phyloP scores from a whole-genome alignment of 164 flowering plant genomes.

The Dillenia turbinata region DNA sequence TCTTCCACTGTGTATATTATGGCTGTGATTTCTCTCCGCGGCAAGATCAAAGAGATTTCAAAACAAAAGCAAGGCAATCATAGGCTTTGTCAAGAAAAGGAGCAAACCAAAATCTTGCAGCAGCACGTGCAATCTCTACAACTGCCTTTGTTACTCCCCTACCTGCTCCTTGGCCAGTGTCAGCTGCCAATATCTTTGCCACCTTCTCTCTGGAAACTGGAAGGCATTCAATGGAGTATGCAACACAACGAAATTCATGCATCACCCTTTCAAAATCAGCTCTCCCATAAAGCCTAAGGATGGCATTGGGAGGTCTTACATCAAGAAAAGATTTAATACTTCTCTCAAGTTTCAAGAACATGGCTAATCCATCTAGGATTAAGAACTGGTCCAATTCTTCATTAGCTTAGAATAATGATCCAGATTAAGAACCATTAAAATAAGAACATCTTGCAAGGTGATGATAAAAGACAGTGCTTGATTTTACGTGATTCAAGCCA shows the following conservation, averaged over 20 bases:
- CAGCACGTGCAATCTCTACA: conserved; percentile 94
- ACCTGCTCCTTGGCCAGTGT: conserved; percentile 89
- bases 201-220: conserved; percentile 94
- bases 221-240: conserved; percentile 93
- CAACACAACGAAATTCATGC: conserved; percentile 94
- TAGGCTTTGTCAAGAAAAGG: conserved; percentile 93
- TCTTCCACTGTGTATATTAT: conserved; percentile 46
- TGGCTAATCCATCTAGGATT: no score
- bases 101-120: conserved; percentile 93
- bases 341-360: no score
- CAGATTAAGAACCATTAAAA: no score
- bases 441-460: no score
- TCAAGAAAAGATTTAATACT: no score
- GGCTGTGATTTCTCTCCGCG: conserved; percentile 58
- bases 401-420: no score
- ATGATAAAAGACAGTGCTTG: no score
- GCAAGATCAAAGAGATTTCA: conserved; percentile 90
- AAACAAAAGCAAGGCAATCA: conserved; percentile 93
- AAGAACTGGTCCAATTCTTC: no score
- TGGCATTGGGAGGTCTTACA: conserved; percentile 82
- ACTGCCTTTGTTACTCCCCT: conserved; percentile 80
- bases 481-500: no score
- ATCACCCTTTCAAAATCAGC: conserved; percentile 98
- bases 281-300: conserved; percentile 94
- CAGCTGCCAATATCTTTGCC: conserved; percentile 95